Evolutionary conservation across 106 monocot species (phyloP), one percentile per base, ranked within the genome.

Genomic region (Agapanthus africanus): DNA sequence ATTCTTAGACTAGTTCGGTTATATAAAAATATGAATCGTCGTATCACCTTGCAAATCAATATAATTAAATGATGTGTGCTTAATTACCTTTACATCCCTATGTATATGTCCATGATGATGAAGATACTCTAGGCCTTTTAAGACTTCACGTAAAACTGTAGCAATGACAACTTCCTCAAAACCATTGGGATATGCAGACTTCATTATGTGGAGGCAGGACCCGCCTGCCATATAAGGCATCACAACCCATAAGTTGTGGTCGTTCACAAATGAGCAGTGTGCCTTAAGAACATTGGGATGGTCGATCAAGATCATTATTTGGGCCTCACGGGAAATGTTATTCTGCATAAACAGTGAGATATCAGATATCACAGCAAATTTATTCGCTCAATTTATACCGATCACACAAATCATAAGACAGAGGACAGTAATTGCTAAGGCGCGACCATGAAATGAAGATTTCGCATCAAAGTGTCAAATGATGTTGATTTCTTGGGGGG

Each of bases 171-270:
- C 52, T 77, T 99, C 99, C 51, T 85, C 80, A 28, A 99, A 87
- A 65, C 99, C 99, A 71, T 85, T 66, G 16, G 84, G 84, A 65
- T 77, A 85, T n/a, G 68, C 87, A 39, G 87, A 76, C 65, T 99
- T 93, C 78, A 99, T 74, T 69, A 99, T 79, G 71, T 93, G 87
- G 69, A 99, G 87, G 65, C 84, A 92, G 34, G 99, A 99, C 4
- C 99, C 99, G 37, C 81, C 92, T 2, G 77, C 80, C 99, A 99
- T 93, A 57, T 81, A 99, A 21, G 90, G 99, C 93, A 99, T 93
- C 26, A 99, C 93, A 11, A 99, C 85, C 93, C 93, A 99, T 34
- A 99, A 72, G 40, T 66, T 69, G 18, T 86, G 80, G 37, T 68
- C 81, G 65, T 79, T 71, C 25, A 84, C 85, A 50, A 99, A 99